Evolutionary conservation across 148 eudicot genomes (phyloP).

Genomic region (Polygonum maritimum): DNA sequence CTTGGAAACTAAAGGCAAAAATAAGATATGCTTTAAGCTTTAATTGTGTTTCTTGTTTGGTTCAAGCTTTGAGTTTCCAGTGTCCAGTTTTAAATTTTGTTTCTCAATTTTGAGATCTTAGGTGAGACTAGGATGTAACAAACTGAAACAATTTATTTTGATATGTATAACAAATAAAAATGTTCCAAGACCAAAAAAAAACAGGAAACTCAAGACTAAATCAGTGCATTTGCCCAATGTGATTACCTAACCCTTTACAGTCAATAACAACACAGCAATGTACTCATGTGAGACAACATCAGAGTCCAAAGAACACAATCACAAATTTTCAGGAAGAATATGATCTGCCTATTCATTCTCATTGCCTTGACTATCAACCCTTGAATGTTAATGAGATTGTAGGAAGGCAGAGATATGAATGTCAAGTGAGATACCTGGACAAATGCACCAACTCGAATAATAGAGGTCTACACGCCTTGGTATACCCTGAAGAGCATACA

Average conservation of each 20-base stretch:
- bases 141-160: no score
- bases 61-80: neutral
- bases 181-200: no score
- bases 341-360: neutral
- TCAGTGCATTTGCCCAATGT: neutral
- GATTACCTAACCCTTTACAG: neutral
- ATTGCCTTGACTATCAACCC: neutral
- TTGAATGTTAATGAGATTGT: neutral
- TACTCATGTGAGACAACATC: neutral
- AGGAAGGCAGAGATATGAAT: neutral
- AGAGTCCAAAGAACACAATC: neutral
- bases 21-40: neutral
- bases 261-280: neutral
- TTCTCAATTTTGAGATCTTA: no score
- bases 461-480: conserved; percentile 89
- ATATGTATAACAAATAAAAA: no score
- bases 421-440: conserved; percentile 47
- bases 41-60: neutral
- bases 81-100: no score
- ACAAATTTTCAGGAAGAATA: neutral
- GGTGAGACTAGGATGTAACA: no score
- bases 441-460: conserved; percentile 95
- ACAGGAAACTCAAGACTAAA: no score
- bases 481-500: conserved; percentile 48
- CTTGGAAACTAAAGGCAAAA: no score